Conservation (phyloP, 768 basidiomycete genomes). For the Xerocomus spinulosus region DNA sequence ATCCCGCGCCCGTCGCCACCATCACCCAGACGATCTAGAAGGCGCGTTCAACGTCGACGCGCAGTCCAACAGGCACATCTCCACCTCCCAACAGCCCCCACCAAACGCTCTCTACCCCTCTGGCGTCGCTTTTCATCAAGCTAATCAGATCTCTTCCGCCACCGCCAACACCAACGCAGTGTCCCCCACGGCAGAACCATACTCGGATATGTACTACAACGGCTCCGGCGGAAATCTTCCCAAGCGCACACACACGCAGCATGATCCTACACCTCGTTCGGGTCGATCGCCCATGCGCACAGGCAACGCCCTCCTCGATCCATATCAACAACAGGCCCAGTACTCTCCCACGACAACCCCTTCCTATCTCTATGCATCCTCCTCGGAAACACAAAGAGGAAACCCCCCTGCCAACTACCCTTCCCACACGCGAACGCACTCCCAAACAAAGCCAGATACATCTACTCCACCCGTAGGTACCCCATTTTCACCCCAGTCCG, state of each 20-base stretch:
- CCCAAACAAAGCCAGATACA: constrained; percentile 50
- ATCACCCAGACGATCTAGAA: constrained; percentile 67
- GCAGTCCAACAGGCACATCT: constrained; percentile 24
- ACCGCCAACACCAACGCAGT: constrained; percentile 33
- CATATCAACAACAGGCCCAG: constrained; percentile 61
- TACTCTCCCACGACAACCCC: constrained; percentile 55
- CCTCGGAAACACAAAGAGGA: constrained; percentile 38
- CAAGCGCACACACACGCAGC: constrained; percentile 53
- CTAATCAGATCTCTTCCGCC: too few species aligned
- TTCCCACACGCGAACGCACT: constrained; percentile 53
- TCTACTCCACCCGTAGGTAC: constrained; percentile 45
- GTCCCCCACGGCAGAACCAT: constrained; percentile 41
- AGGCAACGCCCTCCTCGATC: constrained; percentile 56
- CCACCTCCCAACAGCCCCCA: constrained; percentile 33
- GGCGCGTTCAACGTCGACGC: constrained; percentile 40
- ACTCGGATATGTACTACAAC: constrained; percentile 61
- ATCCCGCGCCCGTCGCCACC: constrained; percentile 57
- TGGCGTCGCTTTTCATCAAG: constrained; percentile 55
- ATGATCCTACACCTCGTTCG: constrained; percentile 47
- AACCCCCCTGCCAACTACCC: constrained; percentile 40
- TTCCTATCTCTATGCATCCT: constrained; percentile 41
- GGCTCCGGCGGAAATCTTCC: constrained; percentile 43
- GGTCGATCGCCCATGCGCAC: constrained; percentile 63
- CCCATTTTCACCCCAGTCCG: constrained; percentile 53
- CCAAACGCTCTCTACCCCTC: constrained; percentile 53